phyloP scores from a whole-genome alignment of 495 filamentous ascomycete species.

The Halenospora varia region DNA sequence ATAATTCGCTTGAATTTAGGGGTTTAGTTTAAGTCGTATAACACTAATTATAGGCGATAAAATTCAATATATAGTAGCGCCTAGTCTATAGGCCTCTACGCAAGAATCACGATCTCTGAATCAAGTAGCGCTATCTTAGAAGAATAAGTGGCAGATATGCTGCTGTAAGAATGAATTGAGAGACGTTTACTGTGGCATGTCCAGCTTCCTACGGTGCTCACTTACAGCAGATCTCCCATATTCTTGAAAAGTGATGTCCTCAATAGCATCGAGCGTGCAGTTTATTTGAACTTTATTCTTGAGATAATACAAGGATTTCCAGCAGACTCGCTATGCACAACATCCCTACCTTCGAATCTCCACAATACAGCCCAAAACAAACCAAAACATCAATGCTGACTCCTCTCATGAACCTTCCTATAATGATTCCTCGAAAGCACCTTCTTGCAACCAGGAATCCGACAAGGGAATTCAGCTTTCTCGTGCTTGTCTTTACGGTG shows the following conservation, averaged over 20 bases:
- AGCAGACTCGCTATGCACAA: background rate
- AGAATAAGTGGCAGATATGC: background rate
- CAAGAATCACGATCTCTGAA: background rate
- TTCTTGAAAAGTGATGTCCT: background rate
- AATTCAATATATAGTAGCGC: background rate
- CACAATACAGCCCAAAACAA: background rate
- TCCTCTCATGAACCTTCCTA: background rate
- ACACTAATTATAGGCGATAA: background rate
- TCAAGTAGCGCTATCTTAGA: background rate
- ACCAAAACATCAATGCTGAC: background rate
- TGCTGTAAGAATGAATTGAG: background rate
- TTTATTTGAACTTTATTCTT: background rate
- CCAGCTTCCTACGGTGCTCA: background rate
- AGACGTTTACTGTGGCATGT: background rate
- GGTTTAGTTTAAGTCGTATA: background rate
- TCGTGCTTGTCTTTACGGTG: background rate
- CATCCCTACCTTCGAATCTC: background rate
- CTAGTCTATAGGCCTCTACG: background rate
- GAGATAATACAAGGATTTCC: background rate
- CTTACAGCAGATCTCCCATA: background rate
- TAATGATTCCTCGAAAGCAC: background rate
- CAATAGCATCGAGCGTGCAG: background rate
- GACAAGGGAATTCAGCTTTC: background rate
- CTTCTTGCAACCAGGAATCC: background rate
- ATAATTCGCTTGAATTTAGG: background rate